Conservation (phyloP, 495 filamentous ascomycete species). For the Penicillium riverlandense region DNA sequence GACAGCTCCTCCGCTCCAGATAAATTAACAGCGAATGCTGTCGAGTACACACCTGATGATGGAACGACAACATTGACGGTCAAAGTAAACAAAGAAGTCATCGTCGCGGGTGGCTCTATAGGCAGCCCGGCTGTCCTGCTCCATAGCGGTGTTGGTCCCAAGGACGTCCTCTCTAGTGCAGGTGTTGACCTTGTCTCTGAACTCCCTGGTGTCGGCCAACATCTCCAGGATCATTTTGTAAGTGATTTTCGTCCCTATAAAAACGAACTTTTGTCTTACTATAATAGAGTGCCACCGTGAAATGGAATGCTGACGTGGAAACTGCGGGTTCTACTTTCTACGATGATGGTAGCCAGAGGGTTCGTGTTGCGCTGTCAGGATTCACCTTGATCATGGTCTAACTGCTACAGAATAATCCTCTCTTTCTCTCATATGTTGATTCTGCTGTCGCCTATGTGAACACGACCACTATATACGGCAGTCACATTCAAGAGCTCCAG, state of each 20-base stretch:
- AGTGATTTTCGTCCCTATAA: conserved; percentile 5
- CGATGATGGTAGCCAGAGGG: conserved; percentile 18
- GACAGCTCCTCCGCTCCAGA: conserved; percentile 15
- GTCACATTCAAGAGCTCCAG: conserved; percentile 4
- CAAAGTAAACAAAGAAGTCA: conserved; percentile 44
- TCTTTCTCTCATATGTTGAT: conserved; percentile 26
- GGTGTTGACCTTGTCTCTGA: conserved; percentile 34
- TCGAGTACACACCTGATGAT: conserved; percentile 23
- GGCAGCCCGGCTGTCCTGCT: conserved; percentile 50
- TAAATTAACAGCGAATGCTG: conserved; percentile 19
- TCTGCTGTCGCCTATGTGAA: conserved; percentile 26
- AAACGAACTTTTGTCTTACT: not conserved
- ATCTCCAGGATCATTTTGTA: conserved; percentile 42
- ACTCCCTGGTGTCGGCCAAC: conserved; percentile 43
- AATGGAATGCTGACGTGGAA: conserved; percentile 15
- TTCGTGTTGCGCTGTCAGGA: conserved; percentile 1
- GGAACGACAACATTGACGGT: conserved; percentile 22
- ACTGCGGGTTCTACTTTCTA: conserved; percentile 24
- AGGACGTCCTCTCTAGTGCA: conserved; percentile 24
- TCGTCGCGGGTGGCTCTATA: conserved; percentile 47
- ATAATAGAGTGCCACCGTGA: conserved; percentile 23
- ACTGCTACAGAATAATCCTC: conserved; percentile 14
- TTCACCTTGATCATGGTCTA: not conserved
- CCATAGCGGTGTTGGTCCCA: conserved; percentile 39
- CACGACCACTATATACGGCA: conserved; percentile 15